These are phyloP conservation scores for Fusarium xylarioides DNA, from an alignment of 2,329 filamentous ascomycete genomes.

Conservation along the genomic window DNA sequence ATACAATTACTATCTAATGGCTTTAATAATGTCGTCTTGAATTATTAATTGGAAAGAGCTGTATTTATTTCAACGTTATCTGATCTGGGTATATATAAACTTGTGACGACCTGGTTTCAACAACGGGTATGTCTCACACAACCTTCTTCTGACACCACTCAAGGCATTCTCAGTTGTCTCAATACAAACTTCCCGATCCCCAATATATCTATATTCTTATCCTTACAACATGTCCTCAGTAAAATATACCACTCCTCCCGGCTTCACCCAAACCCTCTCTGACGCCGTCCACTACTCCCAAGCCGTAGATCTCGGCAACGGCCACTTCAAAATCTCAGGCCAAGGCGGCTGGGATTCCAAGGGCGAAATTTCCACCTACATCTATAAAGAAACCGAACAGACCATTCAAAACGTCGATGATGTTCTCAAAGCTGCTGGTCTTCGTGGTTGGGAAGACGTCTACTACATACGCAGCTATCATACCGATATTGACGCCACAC, in stretches of 20 bases:
- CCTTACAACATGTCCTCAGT: constrained; percentile 6
- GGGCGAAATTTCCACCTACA: constrained; percentile 24
- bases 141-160: not conserved
- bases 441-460: constrained; percentile 43
- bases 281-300: constrained; percentile 38
- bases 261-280: constrained; percentile 1
- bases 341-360: constrained; percentile 37
- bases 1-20: not conserved
- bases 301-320: constrained; percentile 35
- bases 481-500: constrained; percentile 30
- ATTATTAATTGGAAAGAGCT: not conserved
- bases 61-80: not conserved
- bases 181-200: not conserved
- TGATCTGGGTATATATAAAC: not conserved
- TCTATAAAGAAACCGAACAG: constrained; percentile 21
- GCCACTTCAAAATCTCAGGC: constrained; percentile 37
- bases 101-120: not conserved
- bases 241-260: constrained; percentile 10
- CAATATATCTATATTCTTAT: not conserved
- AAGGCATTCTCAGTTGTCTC: not conserved
- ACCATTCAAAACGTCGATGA: constrained; percentile 39
- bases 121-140: too few species aligned
- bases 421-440: constrained; percentile 36
- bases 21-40: too few species aligned
- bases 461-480: constrained; percentile 40